Evolutionary conservation across 2,329 filamentous ascomycete species (phyloP), one percentile per base, ranked within the genome.

Genomic region (Dothidotthia symphoricarpi): DNA sequence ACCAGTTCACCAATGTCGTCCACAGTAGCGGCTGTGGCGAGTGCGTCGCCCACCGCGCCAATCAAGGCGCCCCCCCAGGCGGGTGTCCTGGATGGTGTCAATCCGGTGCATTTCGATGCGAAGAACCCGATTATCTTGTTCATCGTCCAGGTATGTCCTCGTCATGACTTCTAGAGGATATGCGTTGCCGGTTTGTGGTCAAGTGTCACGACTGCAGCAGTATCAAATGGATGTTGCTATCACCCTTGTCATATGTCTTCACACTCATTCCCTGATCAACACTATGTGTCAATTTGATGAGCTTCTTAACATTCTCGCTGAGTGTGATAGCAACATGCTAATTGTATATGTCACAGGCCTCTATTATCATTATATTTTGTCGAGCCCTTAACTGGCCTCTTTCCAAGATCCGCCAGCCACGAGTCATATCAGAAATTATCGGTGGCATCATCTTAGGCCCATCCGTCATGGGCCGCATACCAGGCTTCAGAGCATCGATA

Each of bases 391-490:
- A 91, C 62, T 89, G 78, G 70, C 87, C 86, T 8, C 76, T 91
- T 4, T 83, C 83, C 52, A 83, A 82, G 56, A 75, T 93, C 33
- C 81, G 85, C 39, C 87, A 93, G 60, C 87, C 87, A 47, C 81
- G 85, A 31, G 87, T 93, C 51, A 90, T 93, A 54, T 84, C 86
- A 33, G 87, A 93, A 69, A 86, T 93, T 41, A 81, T 91, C 38
- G 86, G 85, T n/a, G 87, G 86, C 36, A 87, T 93, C 57, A 67
- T 95, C 25, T 76, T 95, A 1, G 89, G 89, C 3, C 89, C 89
- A 1, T 93, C 89, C 0, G 85, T 94, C 15, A 85, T 95, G 81
- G 88, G 88, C 58, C 82, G 85, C 35, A 88, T 95, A 15, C 88
- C 88, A 1, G 81, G 83, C 26, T 95, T 95, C 69, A 75, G 80